These are phyloP conservation scores for Platanthera guangdongensis DNA, from an alignment of 106 monocot species.

Conservation along the genomic window DNA sequence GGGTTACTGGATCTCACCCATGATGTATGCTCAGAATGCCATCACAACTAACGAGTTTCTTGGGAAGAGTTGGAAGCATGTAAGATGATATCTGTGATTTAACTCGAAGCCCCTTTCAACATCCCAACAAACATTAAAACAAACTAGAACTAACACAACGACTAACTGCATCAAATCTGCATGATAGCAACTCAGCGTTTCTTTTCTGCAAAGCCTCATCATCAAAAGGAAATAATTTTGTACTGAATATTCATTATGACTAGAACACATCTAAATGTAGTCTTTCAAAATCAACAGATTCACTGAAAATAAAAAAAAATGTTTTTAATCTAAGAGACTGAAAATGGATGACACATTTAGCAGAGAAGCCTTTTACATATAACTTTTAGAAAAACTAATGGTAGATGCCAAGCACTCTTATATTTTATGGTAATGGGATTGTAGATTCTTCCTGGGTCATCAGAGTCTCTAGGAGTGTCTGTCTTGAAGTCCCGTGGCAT, in stretches of 20 bases:
- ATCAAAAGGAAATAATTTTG: background rate
- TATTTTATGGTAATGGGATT: background rate
- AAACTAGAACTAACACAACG: background rate
- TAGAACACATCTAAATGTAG: background rate
- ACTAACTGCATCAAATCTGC: background rate
- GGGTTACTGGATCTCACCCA: conserved; percentile 21
- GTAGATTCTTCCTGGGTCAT: conserved; percentile 10
- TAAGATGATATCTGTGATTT: background rate
- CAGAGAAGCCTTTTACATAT: background rate
- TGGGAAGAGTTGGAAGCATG: conserved; percentile 16
- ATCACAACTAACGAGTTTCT: conserved; percentile 16
- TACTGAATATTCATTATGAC: background rate
- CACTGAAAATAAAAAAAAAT: background rate
- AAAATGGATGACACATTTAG: background rate
- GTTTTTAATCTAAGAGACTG: background rate
- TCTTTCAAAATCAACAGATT: background rate
- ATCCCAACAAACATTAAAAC: background rate
- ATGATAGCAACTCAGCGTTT: background rate
- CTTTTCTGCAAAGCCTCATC: background rate
- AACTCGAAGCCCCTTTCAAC: too few species aligned
- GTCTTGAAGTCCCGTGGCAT: conserved; percentile 26
- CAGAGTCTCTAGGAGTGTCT: conserved; percentile 11
- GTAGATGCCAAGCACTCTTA: background rate
- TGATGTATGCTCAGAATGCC: conserved; percentile 20
- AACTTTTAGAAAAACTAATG: background rate